Base-by-base conservation (phyloP, 148 eudicot species). In the Limonium bicolor region DNA sequence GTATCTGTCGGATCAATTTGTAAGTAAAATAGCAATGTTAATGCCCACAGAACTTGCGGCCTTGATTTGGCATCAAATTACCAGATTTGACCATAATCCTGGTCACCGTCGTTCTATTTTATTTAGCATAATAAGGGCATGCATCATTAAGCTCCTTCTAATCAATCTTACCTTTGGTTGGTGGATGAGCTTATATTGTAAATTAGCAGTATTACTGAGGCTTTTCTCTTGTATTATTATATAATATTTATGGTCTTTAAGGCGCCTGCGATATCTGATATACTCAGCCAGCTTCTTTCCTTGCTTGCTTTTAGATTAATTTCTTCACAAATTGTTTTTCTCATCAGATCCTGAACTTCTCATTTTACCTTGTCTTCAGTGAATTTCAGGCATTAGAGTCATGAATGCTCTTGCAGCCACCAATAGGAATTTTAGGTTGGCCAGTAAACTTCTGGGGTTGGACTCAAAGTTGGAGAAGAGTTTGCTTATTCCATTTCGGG, bases 371-470 rank as follows among this genome's bases (percentile, higher is more conserved):
- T 42, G 46, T 23, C 3, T 43, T 25, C 25, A 25, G 48, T 23
- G 17, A 14, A 16, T 41, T 41, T 24, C 27, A 43, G 16, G 48
- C 31, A 6, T 23, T 43, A 25, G 19, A 36, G 40, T 27, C 32
- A 77, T 77, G 84, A 77, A 73, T 53, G 79, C 84, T 36, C 76
- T 72, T 0, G 76, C 84, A 4, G 79, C 84, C 37, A 77, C 84
- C 36, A 77, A 52, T 43, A 55, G 79, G 17, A 77, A 77, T 34
- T 77, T 77, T 15, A 62, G 65, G 8, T 65, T 42, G 1, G 84
- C 84, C 14, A 61, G 79, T 59, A 64, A 71, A 35, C 58, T 77
- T 47, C 72, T 77, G 8, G 71, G 68, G 0, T 52, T 77, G 17
- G 84, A 77, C 42, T 42, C 76, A 2, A 72, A 63, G 45, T 20